Percentiles rank a stretch among this genome's conserved stretches.
phyloP scores from a whole-genome alignment of 2,329 filamentous ascomycete species.

The Arthrobotrys conoides region DNA sequence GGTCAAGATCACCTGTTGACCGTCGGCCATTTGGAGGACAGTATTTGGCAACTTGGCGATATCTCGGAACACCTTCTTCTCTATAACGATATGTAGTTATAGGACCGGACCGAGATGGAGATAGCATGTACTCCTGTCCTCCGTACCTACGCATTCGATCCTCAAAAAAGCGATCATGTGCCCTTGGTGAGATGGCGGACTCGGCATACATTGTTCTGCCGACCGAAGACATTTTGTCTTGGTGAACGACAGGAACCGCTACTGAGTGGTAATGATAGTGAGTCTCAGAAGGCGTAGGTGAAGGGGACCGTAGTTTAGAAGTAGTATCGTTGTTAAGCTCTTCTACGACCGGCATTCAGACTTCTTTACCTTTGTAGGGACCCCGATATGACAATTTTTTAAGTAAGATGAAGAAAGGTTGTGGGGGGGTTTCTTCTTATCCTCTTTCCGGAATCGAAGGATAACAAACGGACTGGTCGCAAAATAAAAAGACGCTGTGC shows the following conservation, averaged over 20 bases:
- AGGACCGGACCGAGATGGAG: conserved; percentile 34
- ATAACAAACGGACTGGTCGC: conserved; percentile 25
- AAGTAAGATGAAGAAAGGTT: neutral
- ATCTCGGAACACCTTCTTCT: conserved; percentile 56
- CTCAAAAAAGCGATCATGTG: conserved; percentile 59
- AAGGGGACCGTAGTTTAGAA: conserved; percentile 37
- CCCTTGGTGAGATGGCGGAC: conserved; percentile 52
- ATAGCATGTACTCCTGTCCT: conserved; percentile 55
- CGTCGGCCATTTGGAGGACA: conserved; percentile 45
- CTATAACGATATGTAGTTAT: conserved; percentile 49
- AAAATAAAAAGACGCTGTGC: conserved; percentile 23
- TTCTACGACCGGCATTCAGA: conserved; percentile 61
- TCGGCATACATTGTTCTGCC: conserved; percentile 56
- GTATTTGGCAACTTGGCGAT: conserved; percentile 51
- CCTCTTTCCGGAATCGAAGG: conserved; percentile 18
- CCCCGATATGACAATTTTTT: conserved; percentile 15
- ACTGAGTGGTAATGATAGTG: conserved; percentile 58
- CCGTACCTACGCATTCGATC: conserved; percentile 59
- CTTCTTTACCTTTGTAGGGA: conserved; percentile 37
- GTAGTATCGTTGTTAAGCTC: conserved; percentile 52
- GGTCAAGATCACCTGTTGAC: conserved; percentile 57
- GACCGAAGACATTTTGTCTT: conserved; percentile 55
- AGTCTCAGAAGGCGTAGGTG: conserved; percentile 44
- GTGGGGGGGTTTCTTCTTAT: conserved; percentile 22
- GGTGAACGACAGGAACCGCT: conserved; percentile 43